phyloP scores from a whole-genome alignment of 2,329 filamentous ascomycete genomes.

The Trichophyton equinum region DNA sequence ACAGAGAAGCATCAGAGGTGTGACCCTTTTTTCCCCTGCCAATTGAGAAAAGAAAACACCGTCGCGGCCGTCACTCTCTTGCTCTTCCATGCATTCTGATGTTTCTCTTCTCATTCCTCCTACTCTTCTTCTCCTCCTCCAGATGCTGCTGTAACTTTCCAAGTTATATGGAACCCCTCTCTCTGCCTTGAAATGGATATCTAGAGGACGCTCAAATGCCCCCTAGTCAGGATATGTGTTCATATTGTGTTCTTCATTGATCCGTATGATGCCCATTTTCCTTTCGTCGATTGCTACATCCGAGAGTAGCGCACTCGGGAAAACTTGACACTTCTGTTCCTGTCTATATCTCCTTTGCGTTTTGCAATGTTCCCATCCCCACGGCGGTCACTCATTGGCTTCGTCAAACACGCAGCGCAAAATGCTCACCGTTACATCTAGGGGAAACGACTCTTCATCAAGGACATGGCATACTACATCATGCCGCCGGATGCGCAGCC shows the following conservation, averaged over 20 bases:
- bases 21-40: constrained; percentile 27
- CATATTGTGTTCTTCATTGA: background rate
- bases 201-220: background rate
- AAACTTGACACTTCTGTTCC: constrained; percentile 8
- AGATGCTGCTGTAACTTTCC: background rate
- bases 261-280: background rate
- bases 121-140: background rate
- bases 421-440: constrained; percentile 37
- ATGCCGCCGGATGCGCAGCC: constrained; percentile 59
- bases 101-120: constrained; percentile 2
- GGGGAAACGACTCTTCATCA: constrained; percentile 92
- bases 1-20: constrained; percentile 62
- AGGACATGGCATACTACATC: constrained; percentile 92
- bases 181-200: background rate
- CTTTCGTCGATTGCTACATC: background rate
- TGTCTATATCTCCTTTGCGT: background rate
- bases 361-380: background rate
- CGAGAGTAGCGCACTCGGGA: background rate
- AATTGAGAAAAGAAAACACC: constrained; percentile 9
- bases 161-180: background rate
- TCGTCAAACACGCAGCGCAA: background rate
- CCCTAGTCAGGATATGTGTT: background rate
- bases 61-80: constrained; percentile 7
- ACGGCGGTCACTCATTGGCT: background rate
- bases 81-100: constrained; percentile 16